These are phyloP conservation scores for Linum usitatissimum DNA, from an alignment of 345 rosid species.

Conservation along the genomic window DNA sequence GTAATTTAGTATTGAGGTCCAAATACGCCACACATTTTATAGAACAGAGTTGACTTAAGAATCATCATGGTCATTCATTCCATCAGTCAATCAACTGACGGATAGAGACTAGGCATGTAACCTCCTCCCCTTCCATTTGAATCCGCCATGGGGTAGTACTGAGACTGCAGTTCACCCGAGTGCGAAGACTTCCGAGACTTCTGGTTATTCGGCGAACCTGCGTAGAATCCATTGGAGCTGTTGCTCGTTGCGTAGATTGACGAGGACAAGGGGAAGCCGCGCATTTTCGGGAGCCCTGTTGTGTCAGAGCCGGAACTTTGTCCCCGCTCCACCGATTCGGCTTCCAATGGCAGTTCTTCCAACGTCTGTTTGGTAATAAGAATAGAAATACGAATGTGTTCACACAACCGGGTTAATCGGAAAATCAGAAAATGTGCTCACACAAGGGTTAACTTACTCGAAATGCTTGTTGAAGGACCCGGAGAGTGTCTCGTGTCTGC, in stretches of 20 bases:
- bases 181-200: conserved; percentile 5
- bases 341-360: conserved; percentile 1
- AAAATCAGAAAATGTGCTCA: too few species aligned
- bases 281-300: background rate
- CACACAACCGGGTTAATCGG: background rate
- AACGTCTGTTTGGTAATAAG: background rate
- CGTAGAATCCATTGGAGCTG: background rate
- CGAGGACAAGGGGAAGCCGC: background rate
- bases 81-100: background rate
- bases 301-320: background rate
- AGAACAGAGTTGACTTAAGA: too few species aligned
- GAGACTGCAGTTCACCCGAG: background rate
- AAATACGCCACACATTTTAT: too few species aligned
- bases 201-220: background rate
- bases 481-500: conserved; percentile 12
- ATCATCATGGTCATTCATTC: too few species aligned
- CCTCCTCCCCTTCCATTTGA: background rate
- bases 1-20: too few species aligned
- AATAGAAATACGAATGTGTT: background rate
- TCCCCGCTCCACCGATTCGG: conserved; percentile 4
- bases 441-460: conserved; percentile 20
- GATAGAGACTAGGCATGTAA: background rate
- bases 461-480: conserved; percentile 24
- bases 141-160: background rate
- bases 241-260: background rate